phyloP scores from a whole-genome alignment of 2,329 filamentous ascomycete genomes.

The Herpotrichia juniperi region DNA sequence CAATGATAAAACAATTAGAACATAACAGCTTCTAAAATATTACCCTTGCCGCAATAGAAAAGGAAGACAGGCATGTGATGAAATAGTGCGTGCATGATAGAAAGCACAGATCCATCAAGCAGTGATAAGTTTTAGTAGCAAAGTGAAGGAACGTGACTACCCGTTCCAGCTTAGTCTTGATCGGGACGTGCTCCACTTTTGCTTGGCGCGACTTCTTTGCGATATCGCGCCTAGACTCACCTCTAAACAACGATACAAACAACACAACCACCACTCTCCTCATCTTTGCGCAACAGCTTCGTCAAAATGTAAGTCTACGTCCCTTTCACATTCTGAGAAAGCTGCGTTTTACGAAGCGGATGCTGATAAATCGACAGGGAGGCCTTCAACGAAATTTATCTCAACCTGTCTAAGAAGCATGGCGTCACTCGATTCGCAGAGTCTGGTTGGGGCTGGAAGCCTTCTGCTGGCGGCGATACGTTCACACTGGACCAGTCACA shows the following conservation, averaged over 20 bases:
- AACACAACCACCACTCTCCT: neutral
- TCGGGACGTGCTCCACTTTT: too few relatives aligned
- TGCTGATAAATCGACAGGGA: conserved; percentile 60
- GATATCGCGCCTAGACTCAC: neutral
- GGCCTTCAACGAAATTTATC: conserved; percentile 96
- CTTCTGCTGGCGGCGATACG: conserved; percentile 82
- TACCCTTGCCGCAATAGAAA: too few relatives aligned
- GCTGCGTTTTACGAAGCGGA: neutral
- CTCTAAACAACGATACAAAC: neutral
- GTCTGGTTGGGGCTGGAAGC: conserved; percentile 94
- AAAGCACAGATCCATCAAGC: too few relatives aligned
- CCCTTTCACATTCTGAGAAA: neutral
- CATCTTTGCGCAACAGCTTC: neutral
- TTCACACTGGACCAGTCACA: conserved; percentile 91
- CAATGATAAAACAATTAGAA: too few relatives aligned
- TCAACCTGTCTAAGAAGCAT: conserved; percentile 90
- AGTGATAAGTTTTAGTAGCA: too few relatives aligned
- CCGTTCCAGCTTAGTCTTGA: too few relatives aligned
- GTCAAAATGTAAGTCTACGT: neutral
- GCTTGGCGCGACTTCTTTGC: too few relatives aligned
- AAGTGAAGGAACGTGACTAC: too few relatives aligned
- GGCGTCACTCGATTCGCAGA: conserved; percentile 96
- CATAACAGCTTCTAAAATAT: too few relatives aligned
- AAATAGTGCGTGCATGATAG: too few relatives aligned
- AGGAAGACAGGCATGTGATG: too few relatives aligned